Evolutionary conservation across 1,284 basidiomycete species (phyloP).

Genomic region (Mycosarcoma maydis): DNA sequence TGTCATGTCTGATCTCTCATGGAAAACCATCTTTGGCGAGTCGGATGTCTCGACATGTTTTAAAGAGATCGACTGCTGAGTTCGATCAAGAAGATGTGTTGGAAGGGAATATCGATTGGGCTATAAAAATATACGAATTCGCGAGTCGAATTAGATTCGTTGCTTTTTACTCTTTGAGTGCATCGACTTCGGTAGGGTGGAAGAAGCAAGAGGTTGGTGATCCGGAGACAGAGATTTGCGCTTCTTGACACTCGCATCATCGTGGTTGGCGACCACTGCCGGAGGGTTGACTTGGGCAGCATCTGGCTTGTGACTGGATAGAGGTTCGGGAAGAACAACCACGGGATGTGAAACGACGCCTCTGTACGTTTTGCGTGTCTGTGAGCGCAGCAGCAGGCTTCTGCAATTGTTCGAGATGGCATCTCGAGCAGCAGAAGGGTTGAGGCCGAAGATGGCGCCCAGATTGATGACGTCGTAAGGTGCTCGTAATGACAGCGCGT

Average conservation of each 20-base stretch:
- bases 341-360: slow-evolving; percentile 48
- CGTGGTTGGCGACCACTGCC: neutral
- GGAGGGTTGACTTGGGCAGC: neutral
- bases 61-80: too few species aligned
- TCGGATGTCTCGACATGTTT: too few species aligned
- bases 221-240: slow-evolving; percentile 9
- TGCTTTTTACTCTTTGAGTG: slow-evolving; percentile 21
- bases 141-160: slow-evolving; percentile 4
- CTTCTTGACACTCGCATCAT: slow-evolving; percentile 7
- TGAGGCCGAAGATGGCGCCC: slow-evolving; percentile 59
- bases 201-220: neutral
- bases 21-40: too few species aligned
- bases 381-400: slow-evolving; percentile 50
- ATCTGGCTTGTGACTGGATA: neutral
- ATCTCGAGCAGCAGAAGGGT: slow-evolving; percentile 50
- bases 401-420: slow-evolving; percentile 52
- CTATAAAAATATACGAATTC: neutral
- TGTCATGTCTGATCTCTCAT: too few species aligned
- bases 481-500: slow-evolving; percentile 52
- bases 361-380: slow-evolving; percentile 54
- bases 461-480: slow-evolving; percentile 65
- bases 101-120: too few species aligned
- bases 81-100: too few species aligned
- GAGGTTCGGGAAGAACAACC: neutral
- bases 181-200: neutral